phyloP scores from a whole-genome alignment of 2,329 filamentous ascomycete genomes.

The Aspergillus brunneoviolaceus region DNA sequence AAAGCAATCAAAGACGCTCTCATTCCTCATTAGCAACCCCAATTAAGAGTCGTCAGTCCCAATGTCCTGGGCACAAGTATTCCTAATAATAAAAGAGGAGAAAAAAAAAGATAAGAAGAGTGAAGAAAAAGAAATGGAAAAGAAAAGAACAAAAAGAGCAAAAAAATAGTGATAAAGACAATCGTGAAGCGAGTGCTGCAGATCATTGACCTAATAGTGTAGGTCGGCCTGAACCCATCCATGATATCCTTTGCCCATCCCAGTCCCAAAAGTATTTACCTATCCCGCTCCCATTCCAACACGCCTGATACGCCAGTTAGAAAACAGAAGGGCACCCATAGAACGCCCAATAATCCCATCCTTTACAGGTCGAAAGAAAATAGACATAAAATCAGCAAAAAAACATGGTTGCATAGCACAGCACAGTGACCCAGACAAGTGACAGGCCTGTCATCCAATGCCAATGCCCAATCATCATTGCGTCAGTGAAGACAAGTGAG shows the following conservation, averaged over 20 bases:
- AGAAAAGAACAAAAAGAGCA: slow-evolving; percentile 10
- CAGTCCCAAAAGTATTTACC: slow-evolving; percentile 21
- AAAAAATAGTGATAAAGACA: slow-evolving; percentile 20
- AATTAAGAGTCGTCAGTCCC: neutral
- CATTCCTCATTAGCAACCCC: slow-evolving; percentile 5
- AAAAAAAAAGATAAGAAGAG: neutral
- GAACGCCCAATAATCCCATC: slow-evolving; percentile 26
- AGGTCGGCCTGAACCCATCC: slow-evolving; percentile 14
- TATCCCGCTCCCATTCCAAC: slow-evolving; percentile 20
- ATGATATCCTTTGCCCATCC: slow-evolving; percentile 15
- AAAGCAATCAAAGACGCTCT: neutral
- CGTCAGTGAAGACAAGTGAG: slow-evolving; percentile 30
- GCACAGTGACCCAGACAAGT: slow-evolving; percentile 13
- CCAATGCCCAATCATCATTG: slow-evolving; percentile 17
- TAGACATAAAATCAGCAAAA: slow-evolving; percentile 14
- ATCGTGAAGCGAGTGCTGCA: slow-evolving; percentile 26
- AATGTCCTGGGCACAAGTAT: slow-evolving; percentile 2
- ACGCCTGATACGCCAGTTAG: slow-evolving; percentile 25
- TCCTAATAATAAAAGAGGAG: slow-evolving; percentile 7
- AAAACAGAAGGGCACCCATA: slow-evolving; percentile 14
- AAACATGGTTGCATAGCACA: slow-evolving; percentile 12
- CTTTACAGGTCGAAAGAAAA: slow-evolving; percentile 19
- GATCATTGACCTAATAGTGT: slow-evolving; percentile 7
- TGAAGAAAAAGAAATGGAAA: slow-evolving; percentile 12
- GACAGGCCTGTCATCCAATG: neutral